Conservation (phyloP, 2,329 filamentous ascomycete species). For the Achaetomium macrosporum region DNA sequence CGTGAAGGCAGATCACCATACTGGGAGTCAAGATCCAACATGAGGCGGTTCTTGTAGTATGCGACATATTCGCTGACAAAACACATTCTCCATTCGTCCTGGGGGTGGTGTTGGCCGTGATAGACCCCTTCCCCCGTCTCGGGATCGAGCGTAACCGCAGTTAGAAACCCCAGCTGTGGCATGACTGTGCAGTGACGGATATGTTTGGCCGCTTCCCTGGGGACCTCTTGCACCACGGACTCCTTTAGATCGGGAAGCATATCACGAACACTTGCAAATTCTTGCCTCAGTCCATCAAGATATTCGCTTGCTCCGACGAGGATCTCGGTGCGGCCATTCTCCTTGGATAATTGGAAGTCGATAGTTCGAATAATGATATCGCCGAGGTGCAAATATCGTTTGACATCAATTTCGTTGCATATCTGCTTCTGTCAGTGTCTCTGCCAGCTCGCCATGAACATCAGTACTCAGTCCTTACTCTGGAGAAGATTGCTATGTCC, state of each 20-base stretch:
- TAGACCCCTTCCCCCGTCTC: constrained; percentile 55
- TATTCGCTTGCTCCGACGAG: constrained; percentile 63
- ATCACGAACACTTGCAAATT: constrained; percentile 69
- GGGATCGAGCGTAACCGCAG: constrained; percentile 61
- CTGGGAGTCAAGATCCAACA: constrained; percentile 72
- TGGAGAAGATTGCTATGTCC: constrained; percentile 45
- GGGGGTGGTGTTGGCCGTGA: constrained; percentile 50
- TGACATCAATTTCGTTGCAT: constrained; percentile 52
- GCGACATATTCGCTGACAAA: constrained; percentile 65
- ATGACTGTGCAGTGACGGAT: constrained; percentile 78
- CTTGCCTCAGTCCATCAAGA: constrained; percentile 71
- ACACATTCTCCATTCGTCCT: constrained; percentile 67
- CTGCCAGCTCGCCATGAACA: neutral
- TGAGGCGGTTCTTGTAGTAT: constrained; percentile 82
- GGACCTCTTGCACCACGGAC: constrained; percentile 57
- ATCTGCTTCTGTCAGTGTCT: constrained; percentile 34
- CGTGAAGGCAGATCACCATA: constrained; percentile 80
- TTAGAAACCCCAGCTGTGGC: constrained; percentile 85
- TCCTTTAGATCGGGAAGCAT: constrained; percentile 64
- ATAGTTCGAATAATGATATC: constrained; percentile 66
- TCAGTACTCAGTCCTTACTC: constrained; percentile 35
- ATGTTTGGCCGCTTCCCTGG: constrained; percentile 49
- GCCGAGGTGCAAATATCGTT: constrained; percentile 59
- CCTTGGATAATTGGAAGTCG: constrained; percentile 72
- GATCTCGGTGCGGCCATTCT: constrained; percentile 67